Evolutionary conservation across 768 basidiomycete genomes (phyloP), one percentile per base, ranked within the genome.

Genomic region (Suillus hirtellus): DNA sequence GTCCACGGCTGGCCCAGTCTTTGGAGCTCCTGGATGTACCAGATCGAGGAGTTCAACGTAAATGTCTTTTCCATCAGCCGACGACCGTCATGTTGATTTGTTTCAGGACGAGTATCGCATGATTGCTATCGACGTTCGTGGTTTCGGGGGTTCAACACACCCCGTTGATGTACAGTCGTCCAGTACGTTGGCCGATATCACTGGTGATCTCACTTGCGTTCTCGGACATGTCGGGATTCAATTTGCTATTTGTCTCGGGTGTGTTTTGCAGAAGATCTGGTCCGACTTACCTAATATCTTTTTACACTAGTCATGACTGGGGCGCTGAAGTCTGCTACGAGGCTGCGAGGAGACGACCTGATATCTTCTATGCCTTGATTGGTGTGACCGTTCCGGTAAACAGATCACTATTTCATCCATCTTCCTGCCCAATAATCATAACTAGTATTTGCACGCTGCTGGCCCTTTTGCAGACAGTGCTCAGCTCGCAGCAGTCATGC

Each of bases 1-100:
- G 85, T 92, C 92, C 90, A 92, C 67, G 90, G 90, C 4, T 92
- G 90, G 90, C 90, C 90, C 0, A 82, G 86, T 66, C 72, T 91
- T 4, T 92, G 90, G 90, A 87, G 85, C 60, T 83, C 82, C 21
- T 92, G 90, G 90, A 81, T 86, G 14, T 82, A 81, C 38, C 90
- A 92, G 70, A 90, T 92, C 19, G 75, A 84, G 59, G 82, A 84
- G 64, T 87, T 92, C 71, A 73, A 86, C 77, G 89, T 83, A 66
- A 38, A 70, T 65, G 19, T 2, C 9, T 2, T 21, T 10, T 46
- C 19, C 15, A 5, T 27, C 21, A 21, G 21, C 42, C 14, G 21
- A 38, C 4, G 27, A 14, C 15, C 14, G 0, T 17, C 17, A 37
- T 53, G 34, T 42, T 44, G 52, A 55, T 52, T 31, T 34, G 19